Percentiles rank a stretch among this genome's conserved stretches.
phyloP scores from a whole-genome alignment of 1,139 yeast genomes.

The Candida sanyaensis region DNA sequence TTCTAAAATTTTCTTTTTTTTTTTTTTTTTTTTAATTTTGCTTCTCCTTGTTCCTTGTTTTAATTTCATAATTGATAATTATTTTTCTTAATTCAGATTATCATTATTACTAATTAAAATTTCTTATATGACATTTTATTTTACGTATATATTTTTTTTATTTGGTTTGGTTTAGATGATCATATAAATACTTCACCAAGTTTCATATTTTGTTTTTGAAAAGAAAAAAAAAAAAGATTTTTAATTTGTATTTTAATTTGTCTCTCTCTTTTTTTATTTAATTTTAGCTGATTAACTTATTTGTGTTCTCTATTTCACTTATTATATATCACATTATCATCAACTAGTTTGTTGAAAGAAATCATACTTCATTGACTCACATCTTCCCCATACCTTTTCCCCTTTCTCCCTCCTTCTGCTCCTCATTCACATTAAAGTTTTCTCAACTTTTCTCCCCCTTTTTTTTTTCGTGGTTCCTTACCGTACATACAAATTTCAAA shows the following conservation, averaged over 20 bases:
- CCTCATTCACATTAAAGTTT: too few species aligned
- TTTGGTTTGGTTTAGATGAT: neutral
- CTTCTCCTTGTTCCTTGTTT: constrained; percentile 4
- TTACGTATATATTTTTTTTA: neutral
- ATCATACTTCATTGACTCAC: too few species aligned
- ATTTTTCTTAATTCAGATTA: neutral
- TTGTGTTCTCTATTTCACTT: neutral
- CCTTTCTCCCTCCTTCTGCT: neutral
- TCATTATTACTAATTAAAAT: neutral
- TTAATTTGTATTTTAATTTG: neutral
- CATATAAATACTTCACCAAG: neutral
- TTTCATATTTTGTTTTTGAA: neutral
- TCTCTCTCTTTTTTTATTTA: neutral
- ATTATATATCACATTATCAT: neutral
- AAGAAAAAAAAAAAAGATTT: too few species aligned
- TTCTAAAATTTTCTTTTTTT: too few species aligned
- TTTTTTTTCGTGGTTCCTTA: neutral
- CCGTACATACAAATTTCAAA: too few species aligned
- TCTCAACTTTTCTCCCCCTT: neutral
- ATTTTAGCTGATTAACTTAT: too few species aligned
- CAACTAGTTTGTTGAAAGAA: too few species aligned
- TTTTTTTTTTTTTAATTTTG: too few species aligned
- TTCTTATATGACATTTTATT: neutral
- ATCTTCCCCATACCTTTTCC: too few species aligned
- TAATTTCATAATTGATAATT: neutral